Base-by-base conservation (phyloP, 2,329 filamentous ascomycete genomes). In the Colletotrichum viniferum region DNA sequence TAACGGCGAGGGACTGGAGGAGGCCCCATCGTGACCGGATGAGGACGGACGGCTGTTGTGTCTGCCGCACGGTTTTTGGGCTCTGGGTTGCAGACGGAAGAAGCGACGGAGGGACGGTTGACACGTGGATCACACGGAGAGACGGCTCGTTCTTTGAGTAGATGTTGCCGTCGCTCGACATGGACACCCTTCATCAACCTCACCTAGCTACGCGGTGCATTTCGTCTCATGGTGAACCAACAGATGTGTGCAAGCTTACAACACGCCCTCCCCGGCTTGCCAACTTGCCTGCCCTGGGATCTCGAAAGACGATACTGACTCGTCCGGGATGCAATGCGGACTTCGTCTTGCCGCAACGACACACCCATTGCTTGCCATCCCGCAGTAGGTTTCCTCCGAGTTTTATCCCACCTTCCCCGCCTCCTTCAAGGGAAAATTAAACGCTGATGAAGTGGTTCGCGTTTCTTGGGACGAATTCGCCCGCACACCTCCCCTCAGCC, bases 381-480 rank as follows among this genome's bases (percentile, higher is more conserved):
- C 18, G 24, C 28, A 16, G 56, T 32, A 30, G 26, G 10, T 61
- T 61, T 61, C 10, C 58, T n/a, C 58, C 58, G 28, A 34, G 28
- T 34, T 34, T 32, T 61, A 30, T 24, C 66, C 12, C 38, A 6
- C 61, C 21, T 64, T 13, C 36, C 28, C 30, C 18, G 10, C 32
- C 28, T n/a, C 34, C 18, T 24, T 24, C 24, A 18, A 12, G 34
- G 18, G 24, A 48, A 30, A 34, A 36, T 26, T 32, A 21, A 36
- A 62, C 26, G 21, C 48, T 56, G 63, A 68, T 75, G 73, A 75
- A 69, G 73, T 68, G 73, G 63, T 67, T 52, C 62, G 55, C 10
- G 56, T 67, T 60, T 63, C 63, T 75, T 75, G 38, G 63, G 73
- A 75, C 32, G 72, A 72, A 63, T 36, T 48, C 43, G 43, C 43